A percentile compares a stretch with the other conserved stretches of the same genome.
phyloP scores from a whole-genome alignment of 2,329 filamentous ascomycete genomes.

The Beauveria scarabaeidicola region DNA sequence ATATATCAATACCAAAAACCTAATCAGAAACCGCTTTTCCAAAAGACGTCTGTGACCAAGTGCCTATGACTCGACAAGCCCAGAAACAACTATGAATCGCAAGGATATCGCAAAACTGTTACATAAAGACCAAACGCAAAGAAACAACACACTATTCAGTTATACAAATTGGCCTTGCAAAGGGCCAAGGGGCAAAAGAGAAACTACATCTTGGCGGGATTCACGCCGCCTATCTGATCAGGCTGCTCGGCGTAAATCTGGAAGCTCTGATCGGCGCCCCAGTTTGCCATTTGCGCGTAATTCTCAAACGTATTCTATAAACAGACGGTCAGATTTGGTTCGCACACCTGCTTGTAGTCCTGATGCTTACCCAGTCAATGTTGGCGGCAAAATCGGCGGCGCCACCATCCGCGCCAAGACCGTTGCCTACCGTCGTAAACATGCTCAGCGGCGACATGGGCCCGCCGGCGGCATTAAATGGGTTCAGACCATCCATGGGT shows the following conservation, averaged over 20 bases:
- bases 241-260: slow-evolving; percentile 36
- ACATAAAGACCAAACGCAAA: neutral
- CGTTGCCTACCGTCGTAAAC: slow-evolving; percentile 36
- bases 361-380: slow-evolving; percentile 49
- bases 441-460: slow-evolving; percentile 42
- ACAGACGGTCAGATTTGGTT: slow-evolving; percentile 17
- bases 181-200: neutral
- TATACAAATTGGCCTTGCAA: neutral
- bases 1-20: neutral
- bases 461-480: slow-evolving; percentile 13
- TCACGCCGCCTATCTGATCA: neutral
- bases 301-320: slow-evolving; percentile 47
- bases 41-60: neutral
- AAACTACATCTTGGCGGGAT: slow-evolving; percentile 4
- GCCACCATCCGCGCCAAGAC: slow-evolving; percentile 12
- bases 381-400: slow-evolving; percentile 39
- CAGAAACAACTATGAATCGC: neutral
- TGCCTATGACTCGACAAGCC: neutral
- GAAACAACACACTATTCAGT: neutral
- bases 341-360: too few species aligned
- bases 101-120: neutral
- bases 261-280: slow-evolving; percentile 43
- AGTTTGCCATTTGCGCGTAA: slow-evolving; percentile 45
- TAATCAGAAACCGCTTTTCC: neutral
- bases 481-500: slow-evolving; percentile 23